A percentile compares a stretch with the other conserved stretches of the same genome.
phyloP scores from a whole-genome alignment of 306 rosid genomes.

The Rosa lucieae region DNA sequence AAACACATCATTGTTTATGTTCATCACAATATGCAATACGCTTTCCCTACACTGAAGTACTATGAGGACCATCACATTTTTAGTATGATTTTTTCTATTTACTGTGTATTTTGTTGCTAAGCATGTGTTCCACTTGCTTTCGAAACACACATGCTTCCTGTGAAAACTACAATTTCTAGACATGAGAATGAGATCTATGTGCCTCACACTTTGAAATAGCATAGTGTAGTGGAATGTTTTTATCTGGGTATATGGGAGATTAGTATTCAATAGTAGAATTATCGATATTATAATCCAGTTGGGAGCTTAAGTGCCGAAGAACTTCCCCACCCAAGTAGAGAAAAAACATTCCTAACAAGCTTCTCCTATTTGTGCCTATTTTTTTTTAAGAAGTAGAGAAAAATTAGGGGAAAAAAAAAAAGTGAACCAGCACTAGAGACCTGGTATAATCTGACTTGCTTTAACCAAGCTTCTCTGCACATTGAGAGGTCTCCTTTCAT shows the following conservation, averaged over 20 bases:
- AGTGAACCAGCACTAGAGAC: constrained; percentile 23
- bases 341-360: not conserved
- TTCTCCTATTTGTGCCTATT: not conserved
- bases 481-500: constrained; percentile 76
- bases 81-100: no score
- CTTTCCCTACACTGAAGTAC: no score
- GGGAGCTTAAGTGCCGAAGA: not conserved
- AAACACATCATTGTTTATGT: not conserved
- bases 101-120: no score
- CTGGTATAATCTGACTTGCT: constrained; percentile 97
- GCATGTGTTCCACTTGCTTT: not conserved
- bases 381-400: not conserved
- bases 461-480: constrained; percentile 92
- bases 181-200: not conserved
- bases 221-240: constrained; percentile 2
- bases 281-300: not conserved
- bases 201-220: not conserved
- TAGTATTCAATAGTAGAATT: not conserved
- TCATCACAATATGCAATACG: no score
- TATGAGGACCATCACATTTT: no score
- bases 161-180: not conserved
- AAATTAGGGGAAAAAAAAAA: not conserved
- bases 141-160: no score
- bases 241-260: not conserved
- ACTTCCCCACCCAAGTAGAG: not conserved